Evolutionary conservation across 805 yeast species (phyloP).

Genomic region (Ascoidea rubescens): DNA sequence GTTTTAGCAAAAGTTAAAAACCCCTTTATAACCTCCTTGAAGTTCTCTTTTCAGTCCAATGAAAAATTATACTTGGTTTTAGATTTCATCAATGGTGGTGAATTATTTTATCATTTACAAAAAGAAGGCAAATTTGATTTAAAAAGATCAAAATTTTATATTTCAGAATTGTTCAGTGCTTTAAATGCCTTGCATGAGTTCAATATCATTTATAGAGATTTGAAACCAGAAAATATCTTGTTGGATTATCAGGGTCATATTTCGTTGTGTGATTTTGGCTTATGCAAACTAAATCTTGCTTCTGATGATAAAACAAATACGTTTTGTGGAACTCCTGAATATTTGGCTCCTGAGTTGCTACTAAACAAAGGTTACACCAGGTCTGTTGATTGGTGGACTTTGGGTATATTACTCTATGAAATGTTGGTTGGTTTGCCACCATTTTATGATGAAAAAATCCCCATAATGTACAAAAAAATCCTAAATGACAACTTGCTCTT

Average conservation of each 20-base stretch:
- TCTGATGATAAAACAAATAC: constrained; percentile 81
- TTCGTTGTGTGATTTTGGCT: constrained; percentile 89
- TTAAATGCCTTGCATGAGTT: constrained; percentile 80
- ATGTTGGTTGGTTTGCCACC: constrained; percentile 96
- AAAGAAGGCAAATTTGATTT: constrained; percentile 80
- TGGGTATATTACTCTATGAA: constrained; percentile 85
- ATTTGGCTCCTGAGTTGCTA: constrained; percentile 87
- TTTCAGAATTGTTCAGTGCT: constrained; percentile 89
- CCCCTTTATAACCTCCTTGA: constrained; percentile 92
- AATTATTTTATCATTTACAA: constrained; percentile 86
- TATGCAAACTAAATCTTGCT: constrained; percentile 95
- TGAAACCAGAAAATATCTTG: constrained; percentile 86
- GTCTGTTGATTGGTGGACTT: constrained; percentile 97
- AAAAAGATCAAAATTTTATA: constrained; percentile 85
- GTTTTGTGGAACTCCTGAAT: constrained; percentile 97
- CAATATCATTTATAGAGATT: constrained; percentile 81
- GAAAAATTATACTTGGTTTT: constrained; percentile 84
- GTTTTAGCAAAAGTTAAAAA: constrained; percentile 86
- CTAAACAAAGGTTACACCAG: constrained; percentile 90
- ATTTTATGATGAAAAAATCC: constrained; percentile 33
- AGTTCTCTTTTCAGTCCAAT: constrained; percentile 94
- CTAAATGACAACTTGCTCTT: constrained; percentile 90
- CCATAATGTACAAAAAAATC: constrained; percentile 71
- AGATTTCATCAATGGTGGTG: constrained; percentile 95
- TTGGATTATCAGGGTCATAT: constrained; percentile 86